Evolutionary conservation across 2,329 filamentous ascomycete species (phyloP), one percentile per base, ranked within the genome.

Genomic region (Myrmaecium sp.): DNA sequence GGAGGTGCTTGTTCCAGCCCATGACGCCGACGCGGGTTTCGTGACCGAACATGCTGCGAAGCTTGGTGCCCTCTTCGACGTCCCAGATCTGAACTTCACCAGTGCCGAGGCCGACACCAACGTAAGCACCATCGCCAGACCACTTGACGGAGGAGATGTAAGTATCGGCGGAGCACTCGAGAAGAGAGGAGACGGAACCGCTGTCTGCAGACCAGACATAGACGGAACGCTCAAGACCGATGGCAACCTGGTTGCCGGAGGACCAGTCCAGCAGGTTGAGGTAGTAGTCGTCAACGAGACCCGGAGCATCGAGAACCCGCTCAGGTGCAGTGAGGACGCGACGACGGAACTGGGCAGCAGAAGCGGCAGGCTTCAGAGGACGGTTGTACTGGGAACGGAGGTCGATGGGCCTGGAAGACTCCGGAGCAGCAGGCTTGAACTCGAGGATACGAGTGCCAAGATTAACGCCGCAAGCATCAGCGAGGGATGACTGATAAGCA

Each of bases 61-160:
- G 76, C 68, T 95, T 95, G 47, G 74, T 76, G 34, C 77, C 73
- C 54, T 98, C 89, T 43, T 92, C 79, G 15, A 94, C 86, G 44
- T 95, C 89, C 86, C 89, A 98, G 58, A 98, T 98, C 60, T 98
- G 89, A 19, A 98, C 82, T 54, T 98, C 89, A 33, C 89, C 89
- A 19, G 82, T 82, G 34, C 84, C 86, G 26, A 98, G 76, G 33
- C 89, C 89, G 40, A 95, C 84, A 36, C 84, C 77, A 37, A 98
- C 84, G 48, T 98, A 95, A 17, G 86, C 84, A 33, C 89, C 89
- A 46, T 98, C 89, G 26, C 80, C 82, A 35, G 84, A 94, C 89
- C 89, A 98, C 62, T 95, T 95, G 46, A 98, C 86, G 39, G 84
- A 94, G 60, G 84, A 91, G 45, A 98, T 74, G 50, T 98, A 95